phyloP scores from a whole-genome alignment of 257 asterid species.

The Solanum lignicaule region DNA sequence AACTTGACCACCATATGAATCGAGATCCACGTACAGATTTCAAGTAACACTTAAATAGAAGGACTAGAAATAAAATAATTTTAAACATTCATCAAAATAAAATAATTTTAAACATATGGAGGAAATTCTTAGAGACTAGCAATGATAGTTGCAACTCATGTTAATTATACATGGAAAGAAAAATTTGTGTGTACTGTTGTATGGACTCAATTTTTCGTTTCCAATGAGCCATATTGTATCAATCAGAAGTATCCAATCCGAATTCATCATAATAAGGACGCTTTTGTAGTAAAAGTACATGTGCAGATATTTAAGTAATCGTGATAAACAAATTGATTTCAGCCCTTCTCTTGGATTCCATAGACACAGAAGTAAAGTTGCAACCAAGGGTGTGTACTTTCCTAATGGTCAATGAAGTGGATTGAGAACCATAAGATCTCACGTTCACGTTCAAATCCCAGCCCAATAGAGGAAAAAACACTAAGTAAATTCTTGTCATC shows the following conservation, averaged over 20 bases:
- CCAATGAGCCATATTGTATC: not conserved
- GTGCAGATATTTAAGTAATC: not conserved
- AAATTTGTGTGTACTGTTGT: not conserved
- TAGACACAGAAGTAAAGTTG: not conserved
- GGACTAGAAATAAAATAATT: not conserved
- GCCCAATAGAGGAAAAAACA: not conserved
- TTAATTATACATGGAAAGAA: not conserved
- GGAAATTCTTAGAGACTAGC: not conserved
- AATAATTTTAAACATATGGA: not conserved
- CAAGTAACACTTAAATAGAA: not conserved
- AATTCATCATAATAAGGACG: not conserved
- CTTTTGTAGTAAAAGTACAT: not conserved
- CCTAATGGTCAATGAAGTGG: not conserved
- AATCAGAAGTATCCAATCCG: not conserved
- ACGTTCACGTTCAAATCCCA: not conserved
- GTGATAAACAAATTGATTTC: not conserved
- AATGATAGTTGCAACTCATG: not conserved
- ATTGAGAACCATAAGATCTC: not conserved
- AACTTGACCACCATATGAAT: not conserved
- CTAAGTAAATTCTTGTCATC: not conserved
- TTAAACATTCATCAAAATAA: not conserved
- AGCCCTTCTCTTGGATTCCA: not conserved
- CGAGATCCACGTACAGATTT: not conserved
- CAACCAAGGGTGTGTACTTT: not conserved
- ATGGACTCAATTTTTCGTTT: not conserved